Evolutionary conservation across 331 rosid genomes (phyloP), one percentile per base, ranked within the genome.

Genomic region (Saraca asoca): DNA sequence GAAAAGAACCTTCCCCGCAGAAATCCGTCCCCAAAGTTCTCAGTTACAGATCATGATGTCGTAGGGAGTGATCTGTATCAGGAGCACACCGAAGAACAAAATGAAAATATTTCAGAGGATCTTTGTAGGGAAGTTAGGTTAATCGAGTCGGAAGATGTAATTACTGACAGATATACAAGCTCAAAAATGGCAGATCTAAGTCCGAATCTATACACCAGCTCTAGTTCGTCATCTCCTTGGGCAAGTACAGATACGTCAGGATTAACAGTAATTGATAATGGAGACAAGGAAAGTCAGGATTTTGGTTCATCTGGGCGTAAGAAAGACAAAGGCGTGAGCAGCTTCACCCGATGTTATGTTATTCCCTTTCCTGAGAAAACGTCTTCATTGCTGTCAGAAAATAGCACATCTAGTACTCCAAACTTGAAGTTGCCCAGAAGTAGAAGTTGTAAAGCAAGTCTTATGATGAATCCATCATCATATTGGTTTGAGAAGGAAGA

Each of bases 381-480:
- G 16, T 78, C 83, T 77, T 80, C 82, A 5, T 73, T 82, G 80
- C 56, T 52, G 51, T 51, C 69, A 31, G 85, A 77, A 70, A 68
- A 70, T n/a, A 77, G 66, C 57, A 50, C 48, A 19, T 52, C 68
- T 48, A 65, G 74, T 63, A 68, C 80, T 68, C 74, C 81, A 57
- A 20, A 54, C 24, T 58, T 74, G 68, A 80, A 52, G 69, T 59
- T 86, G 42, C 72, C 78, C 52, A 82, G 86, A 78, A 94, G 93
- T 79, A 83, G 87, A 78, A 94, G 96, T 53, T 90, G 97, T 77
- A 83, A 73, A 81, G 93, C 88, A 16, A 82, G 82, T 74, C 74
- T 90, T 58, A 67, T 80, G 85, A 69, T 73, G 80, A 74, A 66
- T 63, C 45, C 55, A 24, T 63, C 83, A 55, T 58, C 74, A 8